These are phyloP conservation scores for Ministeria vibrans DNA, from an alignment of 78 protist species.

Conservation along the genomic window DNA sequence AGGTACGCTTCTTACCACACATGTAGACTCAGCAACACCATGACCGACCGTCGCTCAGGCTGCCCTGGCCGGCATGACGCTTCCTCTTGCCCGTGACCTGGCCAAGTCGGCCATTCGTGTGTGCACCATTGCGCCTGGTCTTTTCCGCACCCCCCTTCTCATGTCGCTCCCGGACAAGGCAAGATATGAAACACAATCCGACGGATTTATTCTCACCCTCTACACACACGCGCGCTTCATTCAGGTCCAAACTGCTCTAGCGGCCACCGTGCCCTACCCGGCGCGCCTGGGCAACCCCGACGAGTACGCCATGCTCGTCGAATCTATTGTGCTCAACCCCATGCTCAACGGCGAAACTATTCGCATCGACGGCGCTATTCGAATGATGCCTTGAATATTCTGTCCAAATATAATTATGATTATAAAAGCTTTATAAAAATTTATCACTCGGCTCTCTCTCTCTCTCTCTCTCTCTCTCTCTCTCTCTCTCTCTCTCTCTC, in stretches of 20 bases:
- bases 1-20: too few species aligned
- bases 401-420: too few species aligned
- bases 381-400: too few species aligned
- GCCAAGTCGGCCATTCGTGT: slow-evolving; percentile 61
- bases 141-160: slow-evolving; percentile 25
- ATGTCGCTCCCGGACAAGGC: slow-evolving; percentile 44
- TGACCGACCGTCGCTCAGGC: too few species aligned
- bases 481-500: too few species aligned
- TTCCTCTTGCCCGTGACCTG: slow-evolving; percentile 49
- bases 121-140: slow-evolving; percentile 78
- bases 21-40: too few species aligned
- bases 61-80: slow-evolving; percentile 36
- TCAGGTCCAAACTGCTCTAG: neutral
- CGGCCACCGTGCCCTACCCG: slow-evolving; percentile 43
- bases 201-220: slow-evolving; percentile 3
- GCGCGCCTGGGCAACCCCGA: slow-evolving; percentile 55
- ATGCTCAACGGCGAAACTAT: slow-evolving; percentile 71
- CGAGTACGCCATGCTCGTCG: slow-evolving; percentile 55
- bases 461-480: too few species aligned
- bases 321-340: slow-evolving; percentile 48
- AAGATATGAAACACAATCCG: neutral
- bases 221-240: neutral
- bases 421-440: too few species aligned
- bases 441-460: too few species aligned
- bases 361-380: slow-evolving; percentile 74